Evolutionary conservation across 345 rosid species (phyloP), one percentile per base, ranked within the genome.

Genomic region (Raphanus sativus): DNA sequence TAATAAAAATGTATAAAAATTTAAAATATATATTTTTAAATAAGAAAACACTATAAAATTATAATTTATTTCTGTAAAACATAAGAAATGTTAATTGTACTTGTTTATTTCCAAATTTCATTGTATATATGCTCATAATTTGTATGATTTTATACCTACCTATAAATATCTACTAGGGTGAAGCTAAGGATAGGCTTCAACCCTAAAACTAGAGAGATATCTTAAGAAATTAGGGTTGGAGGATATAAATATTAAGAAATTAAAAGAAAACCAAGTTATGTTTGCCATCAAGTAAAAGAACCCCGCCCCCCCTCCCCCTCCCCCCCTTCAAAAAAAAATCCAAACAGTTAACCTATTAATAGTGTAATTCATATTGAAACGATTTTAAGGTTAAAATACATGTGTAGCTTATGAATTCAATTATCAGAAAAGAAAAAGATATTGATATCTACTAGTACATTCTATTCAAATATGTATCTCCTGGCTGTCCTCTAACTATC

Each of bases 401-500:
- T 75, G 71, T 65, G 67, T 12, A 67, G 67, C 32, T 59, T 4
- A 8, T 56, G 62, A 21, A 48, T 33, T n/a, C 7, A 48, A 7
- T n/a, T 69, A 48, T 60, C 4, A 68, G 7, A 59, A 6, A 64
- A 66, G 3, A 28, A 58, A 38, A 21, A 7, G 0, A 30, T 11
- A 21, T 10, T 12, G 25, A 58, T 67, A 59, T 68, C 26, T 45
- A 12, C 36, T 16, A 48, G 54, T 13, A 60, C 62, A 50, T 75
- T 66, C 32, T 40, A 48, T 25, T 45, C 4, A 50, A 32, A 52
- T 50, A 52, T n/a, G 70, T 24, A 69, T 62, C 58, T 56, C n/a
- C 10, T 42, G 71, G 36, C 67, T 77, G 72, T 77, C 76, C n/a
- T 58, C 62, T 58, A 58, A 58, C 5, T 56, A 56, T 24, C n/a